phyloP scores from a whole-genome alignment of 441 rosid species.

The Bruguiera hainesii region DNA sequence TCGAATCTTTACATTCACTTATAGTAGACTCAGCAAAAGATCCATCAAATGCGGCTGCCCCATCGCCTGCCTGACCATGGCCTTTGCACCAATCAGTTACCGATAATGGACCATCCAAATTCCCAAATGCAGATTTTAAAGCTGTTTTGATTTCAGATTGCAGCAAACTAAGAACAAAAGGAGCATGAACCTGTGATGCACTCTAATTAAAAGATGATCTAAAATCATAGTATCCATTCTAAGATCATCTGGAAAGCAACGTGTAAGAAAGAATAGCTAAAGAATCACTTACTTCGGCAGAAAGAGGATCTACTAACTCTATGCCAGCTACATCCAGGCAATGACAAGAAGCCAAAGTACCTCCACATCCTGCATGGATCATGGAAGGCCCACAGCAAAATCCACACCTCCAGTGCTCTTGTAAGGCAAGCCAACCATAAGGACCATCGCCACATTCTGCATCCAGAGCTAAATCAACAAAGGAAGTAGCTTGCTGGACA shows the following conservation, averaged over 20 bases:
- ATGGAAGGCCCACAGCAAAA: conserved; percentile 96
- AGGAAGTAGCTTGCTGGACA: conserved; percentile 98
- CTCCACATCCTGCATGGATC: conserved; percentile 99
- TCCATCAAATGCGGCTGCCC: conserved; percentile 60
- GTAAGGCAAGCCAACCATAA: conserved; percentile 98
- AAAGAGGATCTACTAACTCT: conserved; percentile 96
- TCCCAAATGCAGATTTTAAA: conserved; percentile 85
- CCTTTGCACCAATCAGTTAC: conserved; percentile 99
- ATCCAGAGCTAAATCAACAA: conserved; percentile 94
- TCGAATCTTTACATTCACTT: conserved; percentile 71
- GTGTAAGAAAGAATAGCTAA: conserved; percentile 7
- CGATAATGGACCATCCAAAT: conserved; percentile 89
- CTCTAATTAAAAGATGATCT: conserved; percentile 6
- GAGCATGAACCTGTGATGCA: conserved; percentile 71
- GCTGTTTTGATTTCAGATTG: conserved; percentile 91
- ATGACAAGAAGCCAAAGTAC: conserved; percentile 96
- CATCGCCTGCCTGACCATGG: conserved; percentile 61
- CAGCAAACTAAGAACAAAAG: conserved; percentile 81
- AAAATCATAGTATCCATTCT: not conserved
- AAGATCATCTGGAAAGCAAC: conserved; percentile 3
- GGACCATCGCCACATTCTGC: conserved; percentile 96
- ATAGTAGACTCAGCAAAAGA: conserved; percentile 70
- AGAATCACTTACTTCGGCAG: conserved; percentile 75
- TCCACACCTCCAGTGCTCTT: conserved; percentile 97
- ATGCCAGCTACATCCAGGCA: conserved; percentile 93